phyloP scores from a whole-genome alignment of 495 filamentous ascomycete genomes.

The Cryomyces minteri region DNA sequence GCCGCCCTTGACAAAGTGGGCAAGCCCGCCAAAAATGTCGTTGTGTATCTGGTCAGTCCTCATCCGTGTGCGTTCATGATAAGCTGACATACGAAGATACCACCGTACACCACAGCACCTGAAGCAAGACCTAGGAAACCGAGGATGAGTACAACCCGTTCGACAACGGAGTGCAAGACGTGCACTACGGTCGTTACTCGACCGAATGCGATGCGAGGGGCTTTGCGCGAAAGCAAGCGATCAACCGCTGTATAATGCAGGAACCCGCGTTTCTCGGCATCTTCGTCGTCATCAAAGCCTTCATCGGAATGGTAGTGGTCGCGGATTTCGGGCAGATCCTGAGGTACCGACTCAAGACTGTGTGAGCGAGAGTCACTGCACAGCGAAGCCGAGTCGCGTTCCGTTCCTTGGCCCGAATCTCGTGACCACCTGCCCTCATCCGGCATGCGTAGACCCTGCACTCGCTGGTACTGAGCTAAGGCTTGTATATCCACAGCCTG shows the following conservation, averaged over 20 bases:
- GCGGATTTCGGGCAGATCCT: conserved; percentile 22
- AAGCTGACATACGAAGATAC: conserved; percentile 40
- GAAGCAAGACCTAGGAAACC: conserved; percentile 45
- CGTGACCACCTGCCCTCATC: conserved; percentile 48
- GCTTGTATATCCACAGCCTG: conserved; percentile 51
- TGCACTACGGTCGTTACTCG: conserved; percentile 38
- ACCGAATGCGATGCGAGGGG: conserved; percentile 39
- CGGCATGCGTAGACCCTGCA: conserved; percentile 23
- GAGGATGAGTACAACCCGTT: conserved; percentile 42
- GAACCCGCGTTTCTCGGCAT: conserved; percentile 24
- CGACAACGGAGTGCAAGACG: conserved; percentile 39
- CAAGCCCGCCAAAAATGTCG: conserved; percentile 66
- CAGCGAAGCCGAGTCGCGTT: conserved; percentile 48
- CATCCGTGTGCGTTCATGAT: neutral
- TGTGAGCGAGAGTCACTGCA: conserved; percentile 42
- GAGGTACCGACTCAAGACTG: conserved; percentile 29
- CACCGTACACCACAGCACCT: conserved; percentile 50
- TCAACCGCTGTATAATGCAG: conserved; percentile 27
- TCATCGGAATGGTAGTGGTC: conserved; percentile 29
- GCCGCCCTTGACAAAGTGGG: conserved; percentile 93
- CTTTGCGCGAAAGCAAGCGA: conserved; percentile 23
- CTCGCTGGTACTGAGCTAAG: conserved; percentile 41
- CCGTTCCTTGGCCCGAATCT: conserved; percentile 82
- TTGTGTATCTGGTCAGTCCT: conserved; percentile 15
- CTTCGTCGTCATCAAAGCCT: conserved; percentile 18